Conservation (phyloP, 108 stramenopile species). For the Discostella pseudostelligera region DNA sequence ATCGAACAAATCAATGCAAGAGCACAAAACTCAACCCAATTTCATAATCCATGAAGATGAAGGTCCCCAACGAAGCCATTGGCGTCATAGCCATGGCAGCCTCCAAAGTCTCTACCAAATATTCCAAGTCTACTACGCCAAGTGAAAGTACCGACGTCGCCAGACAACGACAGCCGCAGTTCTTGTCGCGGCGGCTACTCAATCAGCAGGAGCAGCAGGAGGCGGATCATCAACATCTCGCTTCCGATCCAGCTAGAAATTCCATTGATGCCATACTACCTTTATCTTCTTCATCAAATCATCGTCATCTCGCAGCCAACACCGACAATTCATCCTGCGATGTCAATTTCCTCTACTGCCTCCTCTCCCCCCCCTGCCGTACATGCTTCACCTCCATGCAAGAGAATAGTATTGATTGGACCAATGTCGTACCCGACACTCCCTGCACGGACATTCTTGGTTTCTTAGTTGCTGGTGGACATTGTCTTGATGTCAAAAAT, state of each 20-base stretch:
- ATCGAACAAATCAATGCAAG: no score
- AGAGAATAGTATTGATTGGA: conserved; percentile 73
- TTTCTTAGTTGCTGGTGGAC: conserved; percentile 35
- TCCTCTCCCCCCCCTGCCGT: conserved; percentile 57
- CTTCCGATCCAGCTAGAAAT: no score
- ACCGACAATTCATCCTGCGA: conserved; percentile 48
- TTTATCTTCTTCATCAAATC: no score
- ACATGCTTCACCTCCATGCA: conserved; percentile 69
- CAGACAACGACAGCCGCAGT: background rate
- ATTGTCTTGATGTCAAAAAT: conserved; percentile 49
- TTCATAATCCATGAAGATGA: conserved; percentile 28
- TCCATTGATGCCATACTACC: no score
- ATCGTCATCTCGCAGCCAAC: background rate
- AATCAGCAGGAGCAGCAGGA: no score
- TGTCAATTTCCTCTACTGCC: conserved; percentile 61
- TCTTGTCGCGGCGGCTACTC: background rate
- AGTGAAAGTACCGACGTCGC: background rate
- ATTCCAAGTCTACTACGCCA: background rate
- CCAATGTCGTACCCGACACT: conserved; percentile 70
- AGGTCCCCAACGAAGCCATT: conserved; percentile 28
- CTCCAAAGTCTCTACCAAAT: conserved; percentile 11
- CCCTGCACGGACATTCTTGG: conserved; percentile 63
- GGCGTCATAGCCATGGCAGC: conserved; percentile 23
- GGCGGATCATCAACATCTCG: no score
- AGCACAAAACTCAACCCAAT: background rate